These are phyloP conservation scores for Delonix regia DNA, from an alignment of 306 rosid genomes.

Conservation along the genomic window DNA sequence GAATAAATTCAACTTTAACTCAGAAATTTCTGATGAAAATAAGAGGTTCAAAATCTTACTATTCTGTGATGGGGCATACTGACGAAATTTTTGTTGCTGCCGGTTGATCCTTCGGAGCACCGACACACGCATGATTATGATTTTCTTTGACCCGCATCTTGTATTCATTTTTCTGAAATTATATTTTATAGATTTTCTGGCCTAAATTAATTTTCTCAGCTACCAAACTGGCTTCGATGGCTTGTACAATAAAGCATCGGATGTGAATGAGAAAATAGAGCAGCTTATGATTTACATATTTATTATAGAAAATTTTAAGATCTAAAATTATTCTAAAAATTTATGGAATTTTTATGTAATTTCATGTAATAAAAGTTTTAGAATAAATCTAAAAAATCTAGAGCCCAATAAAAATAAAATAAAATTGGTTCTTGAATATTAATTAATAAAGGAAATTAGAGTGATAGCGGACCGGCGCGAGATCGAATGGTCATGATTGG, in stretches of 20 bases:
- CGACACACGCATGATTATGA: not conserved
- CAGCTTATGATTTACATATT: too few relatives aligned
- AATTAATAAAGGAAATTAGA: not conserved
- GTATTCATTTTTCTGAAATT: not conserved
- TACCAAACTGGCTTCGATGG: not conserved
- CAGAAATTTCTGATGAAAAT: not conserved
- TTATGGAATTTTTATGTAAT: too few relatives aligned
- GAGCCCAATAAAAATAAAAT: too few relatives aligned
- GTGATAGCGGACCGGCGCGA: not conserved
- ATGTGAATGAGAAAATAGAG: too few relatives aligned
- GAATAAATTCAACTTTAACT: not conserved
- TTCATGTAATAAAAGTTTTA: too few relatives aligned
- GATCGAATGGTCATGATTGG: conserved; percentile 14
- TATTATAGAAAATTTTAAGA: too few relatives aligned
- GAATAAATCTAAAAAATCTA: too few relatives aligned
- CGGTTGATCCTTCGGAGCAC: not conserved
- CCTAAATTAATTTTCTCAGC: not conserved
- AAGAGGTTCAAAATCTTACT: not conserved
- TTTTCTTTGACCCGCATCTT: not conserved
- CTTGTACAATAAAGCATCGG: not conserved
- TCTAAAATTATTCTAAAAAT: too few relatives aligned
- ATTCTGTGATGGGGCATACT: not conserved
- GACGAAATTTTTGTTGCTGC: not conserved
- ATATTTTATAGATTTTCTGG: not conserved
- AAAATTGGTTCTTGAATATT: not conserved